phyloP scores from a whole-genome alignment of 306 rosid genomes.

The Carpinus viminea region DNA sequence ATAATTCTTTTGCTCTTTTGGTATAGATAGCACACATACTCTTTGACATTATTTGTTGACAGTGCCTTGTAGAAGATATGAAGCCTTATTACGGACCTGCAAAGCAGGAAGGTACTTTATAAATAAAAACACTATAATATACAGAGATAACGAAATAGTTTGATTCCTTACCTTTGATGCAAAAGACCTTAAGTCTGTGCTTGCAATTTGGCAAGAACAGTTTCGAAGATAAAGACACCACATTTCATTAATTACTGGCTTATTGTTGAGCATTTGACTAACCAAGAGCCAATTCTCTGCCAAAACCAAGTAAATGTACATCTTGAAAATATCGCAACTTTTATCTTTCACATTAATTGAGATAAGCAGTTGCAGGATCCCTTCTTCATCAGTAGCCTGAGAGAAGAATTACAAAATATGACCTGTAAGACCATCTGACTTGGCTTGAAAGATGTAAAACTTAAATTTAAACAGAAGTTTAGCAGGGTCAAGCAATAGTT shows the following conservation, averaged over 20 bases:
- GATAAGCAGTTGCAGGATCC: conserved; percentile 52
- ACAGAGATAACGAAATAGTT: conserved; percentile 19
- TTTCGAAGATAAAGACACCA: conserved; percentile 57
- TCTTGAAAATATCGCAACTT: conserved; percentile 66
- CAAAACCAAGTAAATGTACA: conserved; percentile 72
- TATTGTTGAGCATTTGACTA: conserved; percentile 37
- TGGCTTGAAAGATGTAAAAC: background rate
- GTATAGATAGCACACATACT: background rate
- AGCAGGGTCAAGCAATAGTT: background rate
- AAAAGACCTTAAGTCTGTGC: conserved; percentile 73
- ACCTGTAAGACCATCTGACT: background rate
- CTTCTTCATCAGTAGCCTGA: conserved; percentile 63
- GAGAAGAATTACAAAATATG: conserved; percentile 7
- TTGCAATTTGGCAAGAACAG: conserved; percentile 72
- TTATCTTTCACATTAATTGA: conserved; percentile 64
- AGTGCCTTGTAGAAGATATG: conserved; percentile 73
- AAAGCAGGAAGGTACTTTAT: conserved; percentile 9
- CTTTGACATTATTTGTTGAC: conserved; percentile 23
- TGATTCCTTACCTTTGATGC: conserved; percentile 73
- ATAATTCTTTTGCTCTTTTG: background rate
- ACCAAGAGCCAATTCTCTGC: conserved; percentile 77
- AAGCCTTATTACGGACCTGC: conserved; percentile 87
- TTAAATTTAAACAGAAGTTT: background rate
- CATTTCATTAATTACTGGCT: conserved; percentile 56
- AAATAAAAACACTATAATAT: conserved; percentile 8